Base-by-base conservation (phyloP, 2,329 filamentous ascomycete species). In the Seiridium cupressi region DNA sequence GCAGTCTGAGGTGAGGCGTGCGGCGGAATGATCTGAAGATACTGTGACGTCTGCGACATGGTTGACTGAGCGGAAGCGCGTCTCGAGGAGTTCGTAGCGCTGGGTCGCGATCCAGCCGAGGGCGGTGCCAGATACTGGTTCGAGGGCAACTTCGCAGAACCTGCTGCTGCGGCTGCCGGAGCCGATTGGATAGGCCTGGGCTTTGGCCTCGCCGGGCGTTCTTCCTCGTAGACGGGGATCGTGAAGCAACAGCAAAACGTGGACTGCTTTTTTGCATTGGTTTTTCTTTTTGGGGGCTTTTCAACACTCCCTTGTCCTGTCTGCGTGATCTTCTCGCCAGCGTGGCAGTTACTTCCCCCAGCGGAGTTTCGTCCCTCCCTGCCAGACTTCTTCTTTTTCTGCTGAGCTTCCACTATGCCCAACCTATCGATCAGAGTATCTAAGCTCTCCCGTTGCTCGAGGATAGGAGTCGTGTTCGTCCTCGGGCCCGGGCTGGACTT, bases 391-490 rank as follows among this genome's bases (percentile, higher is more conserved):
- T 75, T 74, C 55, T 87, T 72, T 40, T 75, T 74, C 55, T 77
- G 74, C 42, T 88, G 79, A 44, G 93, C 75, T 51, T 91, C 85
- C n/a, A 92, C 73, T 26, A 95, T 78, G 3, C 92, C 92, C 3
- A 97, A 78, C 49, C 91, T 82, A 65, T 92, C 91, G 47, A 93
- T 87, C 60, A 98, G 78, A 0, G 93, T 96, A 73, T 99, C 95
- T 59, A 98, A 83, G 68, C 93, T 97, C 40, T 87, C 89, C 56
- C 91, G 82, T 60, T 85, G 81, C 66, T 88, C 83, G 58, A 89
- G 74, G 3, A 88, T 84, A 5, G 85, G 81, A 3, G 83, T 78
- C 18, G 78, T 71, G 47, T 72, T 73, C 60, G 69, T 68, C 47
- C 73, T 73, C 4, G 77, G 79, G 1, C 79, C 79, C 2, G 80